phyloP scores from a whole-genome alignment of 768 basidiomycete genomes.

The Serendipita sp. region DNA sequence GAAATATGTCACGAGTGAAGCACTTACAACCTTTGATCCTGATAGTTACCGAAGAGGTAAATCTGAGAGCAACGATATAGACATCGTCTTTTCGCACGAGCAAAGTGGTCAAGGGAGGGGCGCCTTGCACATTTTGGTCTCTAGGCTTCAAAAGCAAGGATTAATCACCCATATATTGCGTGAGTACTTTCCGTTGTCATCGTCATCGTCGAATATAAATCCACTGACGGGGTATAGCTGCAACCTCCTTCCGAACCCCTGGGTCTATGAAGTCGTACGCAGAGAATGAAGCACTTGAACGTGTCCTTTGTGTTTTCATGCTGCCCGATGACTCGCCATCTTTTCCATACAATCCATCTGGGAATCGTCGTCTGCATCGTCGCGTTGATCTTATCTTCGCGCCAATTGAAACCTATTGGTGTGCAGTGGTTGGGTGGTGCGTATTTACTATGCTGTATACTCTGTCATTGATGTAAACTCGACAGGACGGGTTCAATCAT shows the following conservation, averaged over 20 bases:
- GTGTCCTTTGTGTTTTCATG: constrained; percentile 62
- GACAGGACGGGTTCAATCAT: constrained; percentile 72
- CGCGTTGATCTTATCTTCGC: constrained; percentile 77
- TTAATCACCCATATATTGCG: constrained; percentile 75
- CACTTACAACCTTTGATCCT: not conserved
- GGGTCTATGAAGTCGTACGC: constrained; percentile 35
- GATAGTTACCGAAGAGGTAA: constrained; percentile 75
- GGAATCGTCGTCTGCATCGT: constrained; percentile 30
- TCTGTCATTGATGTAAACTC: not conserved
- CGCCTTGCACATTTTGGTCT: constrained; percentile 44
- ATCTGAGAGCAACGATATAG: constrained; percentile 63
- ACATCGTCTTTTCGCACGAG: constrained; percentile 73
- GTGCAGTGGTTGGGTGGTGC: constrained; percentile 78
- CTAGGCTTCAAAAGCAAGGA: constrained; percentile 41
- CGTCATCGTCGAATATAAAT: not conserved
- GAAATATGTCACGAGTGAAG: not conserved
- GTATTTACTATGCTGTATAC: constrained; percentile 5
- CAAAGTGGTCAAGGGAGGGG: constrained; percentile 35
- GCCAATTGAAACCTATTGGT: constrained; percentile 63
- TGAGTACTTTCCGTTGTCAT: constrained; percentile 25
- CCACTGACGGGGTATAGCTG: not conserved
- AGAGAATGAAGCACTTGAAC: constrained; percentile 47
- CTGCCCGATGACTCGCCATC: constrained; percentile 29
- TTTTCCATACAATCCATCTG: constrained; percentile 7
- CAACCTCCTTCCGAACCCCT: not conserved